phyloP scores from a whole-genome alignment of 257 asterid species.

The Jasminum sambac region DNA sequence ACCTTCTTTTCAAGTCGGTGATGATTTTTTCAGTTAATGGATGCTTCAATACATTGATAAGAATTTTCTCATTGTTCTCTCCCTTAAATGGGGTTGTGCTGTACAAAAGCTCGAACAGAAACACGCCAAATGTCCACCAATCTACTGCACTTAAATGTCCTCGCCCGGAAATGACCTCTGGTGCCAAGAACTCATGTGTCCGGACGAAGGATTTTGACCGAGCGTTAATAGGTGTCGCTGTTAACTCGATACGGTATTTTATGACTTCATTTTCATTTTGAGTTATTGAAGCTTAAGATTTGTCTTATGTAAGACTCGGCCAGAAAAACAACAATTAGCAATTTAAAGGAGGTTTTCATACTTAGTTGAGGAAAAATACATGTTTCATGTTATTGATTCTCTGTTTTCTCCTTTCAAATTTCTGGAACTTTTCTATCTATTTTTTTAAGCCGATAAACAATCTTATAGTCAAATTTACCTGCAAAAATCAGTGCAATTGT shows the following conservation, averaged over 20 bases:
- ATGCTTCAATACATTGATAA: conserved; percentile 62
- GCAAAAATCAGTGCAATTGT: too few species aligned
- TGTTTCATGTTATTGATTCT: too few species aligned
- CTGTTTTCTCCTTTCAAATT: too few species aligned
- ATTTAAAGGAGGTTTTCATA: too few species aligned
- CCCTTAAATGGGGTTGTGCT: conserved; percentile 72
- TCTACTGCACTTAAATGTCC: conserved; percentile 89
- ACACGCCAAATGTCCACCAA: conserved; percentile 86
- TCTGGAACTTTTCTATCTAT: too few species aligned
- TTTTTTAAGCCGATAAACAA: too few species aligned
- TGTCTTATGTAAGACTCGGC: neutral
- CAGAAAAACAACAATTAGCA: neutral
- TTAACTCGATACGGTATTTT: conserved; percentile 37
- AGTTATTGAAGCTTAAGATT: neutral
- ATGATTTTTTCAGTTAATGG: too few species aligned
- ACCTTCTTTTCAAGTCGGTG: too few species aligned
- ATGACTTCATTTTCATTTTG: neutral
- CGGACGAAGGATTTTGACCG: conserved; percentile 81
- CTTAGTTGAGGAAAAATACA: too few species aligned
- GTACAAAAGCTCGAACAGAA: conserved; percentile 56
- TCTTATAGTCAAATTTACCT: too few species aligned
- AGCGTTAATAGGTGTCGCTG: conserved; percentile 68
- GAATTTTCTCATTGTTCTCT: conserved; percentile 71
- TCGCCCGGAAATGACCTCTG: conserved; percentile 80
- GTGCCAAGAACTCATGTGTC: conserved; percentile 82